Base-by-base conservation (phyloP, 1,284 basidiomycete species). In the Exobasidium rhododendri region DNA sequence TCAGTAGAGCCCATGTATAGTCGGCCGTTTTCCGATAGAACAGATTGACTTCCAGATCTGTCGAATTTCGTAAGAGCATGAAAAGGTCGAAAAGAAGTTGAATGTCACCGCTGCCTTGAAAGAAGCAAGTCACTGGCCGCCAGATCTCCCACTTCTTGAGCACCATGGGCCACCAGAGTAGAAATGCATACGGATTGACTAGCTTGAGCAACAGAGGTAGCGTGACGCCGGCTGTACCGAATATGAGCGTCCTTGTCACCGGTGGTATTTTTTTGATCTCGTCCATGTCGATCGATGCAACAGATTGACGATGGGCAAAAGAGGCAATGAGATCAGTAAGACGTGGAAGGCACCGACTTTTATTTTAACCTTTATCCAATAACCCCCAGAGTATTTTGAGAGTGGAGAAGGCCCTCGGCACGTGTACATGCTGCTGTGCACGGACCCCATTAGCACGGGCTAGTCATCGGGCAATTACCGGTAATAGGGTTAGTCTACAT, bases 71-170 rank as follows among this genome's bases (percentile, higher is more conserved):
- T 29, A 60, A 76, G 20, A 78, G 64, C 40, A 75, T 31, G 31
- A 77, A 61, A n/a, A 64, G 40, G 35, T 76, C 74, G 29, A 75
- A 73, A 14, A 78, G 50, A n/a, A 78, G 56, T n/a, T 65, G 54
- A 17, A 77, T 59, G 13, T 69, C 74, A 2, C 35, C 14, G 0
- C 74, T 84, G 70, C 88, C 90, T 28, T 87, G 82, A 75, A 92
- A 90, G 83, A 92, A 89, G 54, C 86, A 87, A 1, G 89, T 88
- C 72, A 86, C 85, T 10, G 89, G 69, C 68, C 91, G 84, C 89
- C 90, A 92, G 54, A 93, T 28, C 86, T 93, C 77, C 40, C 61
- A 66, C 20, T 70, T 68, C 58, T 80, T 71, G 5, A 81, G 81
- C 17, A 89, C 83, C 1, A 83, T 68, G 1, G 82, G 73, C 61